Percentiles rank a stretch among this genome's conserved stretches.
These are phyloP conservation scores for Calonectria honghensis DNA, from an alignment of 2,329 filamentous ascomycete genomes.

Conservation along the genomic window DNA sequence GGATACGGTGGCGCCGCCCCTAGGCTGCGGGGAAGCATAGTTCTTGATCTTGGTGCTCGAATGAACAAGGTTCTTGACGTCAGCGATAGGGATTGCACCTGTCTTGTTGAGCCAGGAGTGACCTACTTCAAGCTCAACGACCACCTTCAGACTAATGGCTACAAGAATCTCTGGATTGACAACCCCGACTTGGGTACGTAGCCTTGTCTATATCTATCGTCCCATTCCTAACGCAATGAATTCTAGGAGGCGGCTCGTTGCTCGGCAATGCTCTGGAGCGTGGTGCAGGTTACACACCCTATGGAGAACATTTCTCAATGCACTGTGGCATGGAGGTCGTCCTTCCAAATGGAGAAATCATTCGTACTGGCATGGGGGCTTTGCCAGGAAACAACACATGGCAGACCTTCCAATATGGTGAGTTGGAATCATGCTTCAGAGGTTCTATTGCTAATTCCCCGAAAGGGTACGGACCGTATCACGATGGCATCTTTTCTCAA, in stretches of 20 bases:
- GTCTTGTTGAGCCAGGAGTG: conserved; percentile 35
- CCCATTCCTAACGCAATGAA: background rate
- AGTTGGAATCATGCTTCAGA: background rate
- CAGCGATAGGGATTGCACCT: conserved; percentile 23
- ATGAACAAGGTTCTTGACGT: conserved; percentile 38
- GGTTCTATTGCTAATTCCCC: background rate
- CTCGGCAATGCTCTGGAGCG: conserved; percentile 36
- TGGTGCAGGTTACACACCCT: conserved; percentile 37
- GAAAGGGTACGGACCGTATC: conserved; percentile 34
- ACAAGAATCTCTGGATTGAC: conserved; percentile 37
- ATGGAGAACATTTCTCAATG: conserved; percentile 35
- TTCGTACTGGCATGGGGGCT: conserved; percentile 39
- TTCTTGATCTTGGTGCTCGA: conserved; percentile 28
- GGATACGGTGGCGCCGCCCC: conserved; percentile 37
- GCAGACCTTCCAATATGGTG: conserved; percentile 39
- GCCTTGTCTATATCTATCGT: no score
- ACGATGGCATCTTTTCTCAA: conserved; percentile 36
- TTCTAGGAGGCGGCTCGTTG: conserved; percentile 33
- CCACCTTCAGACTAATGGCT: conserved; percentile 25
- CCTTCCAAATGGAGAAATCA: conserved; percentile 34
- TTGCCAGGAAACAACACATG: conserved; percentile 41
- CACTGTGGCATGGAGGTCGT: conserved; percentile 41
- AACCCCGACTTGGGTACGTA: conserved; percentile 34
- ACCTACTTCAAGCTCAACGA: conserved; percentile 35
- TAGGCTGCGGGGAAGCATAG: conserved; percentile 32